Percentiles rank a stretch among this genome's conserved stretches.
These are phyloP conservation scores for Boletus rufocinnamomeus DNA, from an alignment of 768 basidiomycete genomes.

Conservation along the genomic window DNA sequence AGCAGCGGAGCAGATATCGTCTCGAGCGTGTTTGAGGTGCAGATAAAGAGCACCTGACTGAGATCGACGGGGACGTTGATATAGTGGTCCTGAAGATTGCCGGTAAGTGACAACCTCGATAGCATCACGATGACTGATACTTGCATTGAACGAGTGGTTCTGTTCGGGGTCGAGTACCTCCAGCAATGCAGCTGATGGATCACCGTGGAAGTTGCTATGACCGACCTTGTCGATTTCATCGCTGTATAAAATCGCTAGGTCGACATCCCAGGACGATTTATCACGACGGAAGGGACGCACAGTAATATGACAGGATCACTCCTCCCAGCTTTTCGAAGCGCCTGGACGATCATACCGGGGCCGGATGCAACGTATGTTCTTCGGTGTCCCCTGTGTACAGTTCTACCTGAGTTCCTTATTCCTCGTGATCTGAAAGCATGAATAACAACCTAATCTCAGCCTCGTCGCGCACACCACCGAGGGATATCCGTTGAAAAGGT, in stretches of 20 bases:
- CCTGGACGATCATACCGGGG: slow-evolving; percentile 84
- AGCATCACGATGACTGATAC: slow-evolving; percentile 19
- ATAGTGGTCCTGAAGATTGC: slow-evolving; percentile 75
- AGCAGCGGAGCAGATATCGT: slow-evolving; percentile 86
- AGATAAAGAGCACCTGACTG: slow-evolving; percentile 88
- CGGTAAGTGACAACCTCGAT: background rate
- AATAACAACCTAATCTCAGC: slow-evolving; percentile 61
- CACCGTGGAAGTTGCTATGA: slow-evolving; percentile 86
- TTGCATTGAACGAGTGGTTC: slow-evolving; percentile 77
- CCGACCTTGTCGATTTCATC: slow-evolving; percentile 95
- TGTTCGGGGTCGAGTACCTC: slow-evolving; percentile 96
- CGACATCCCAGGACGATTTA: background rate
- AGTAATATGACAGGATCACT: slow-evolving; percentile 80
- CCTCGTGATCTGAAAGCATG: slow-evolving; percentile 9
- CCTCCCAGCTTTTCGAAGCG: slow-evolving; percentile 79
- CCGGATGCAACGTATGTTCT: slow-evolving; percentile 93
- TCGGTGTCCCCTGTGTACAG: slow-evolving; percentile 50
- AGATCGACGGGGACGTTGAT: slow-evolving; percentile 88
- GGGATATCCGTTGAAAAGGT: slow-evolving; percentile 89
- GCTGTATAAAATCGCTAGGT: slow-evolving; percentile 19
- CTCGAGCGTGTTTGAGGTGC: slow-evolving; percentile 88
- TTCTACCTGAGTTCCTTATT: slow-evolving; percentile 4
- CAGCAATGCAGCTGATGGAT: slow-evolving; percentile 86
- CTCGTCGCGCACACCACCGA: slow-evolving; percentile 93
- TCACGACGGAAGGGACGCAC: slow-evolving; percentile 28